Percentiles rank a stretch among this genome's conserved stretches.
Conservation (phyloP, 495 filamentous ascomycete genomes). For the Aspergillus conjunctus region DNA sequence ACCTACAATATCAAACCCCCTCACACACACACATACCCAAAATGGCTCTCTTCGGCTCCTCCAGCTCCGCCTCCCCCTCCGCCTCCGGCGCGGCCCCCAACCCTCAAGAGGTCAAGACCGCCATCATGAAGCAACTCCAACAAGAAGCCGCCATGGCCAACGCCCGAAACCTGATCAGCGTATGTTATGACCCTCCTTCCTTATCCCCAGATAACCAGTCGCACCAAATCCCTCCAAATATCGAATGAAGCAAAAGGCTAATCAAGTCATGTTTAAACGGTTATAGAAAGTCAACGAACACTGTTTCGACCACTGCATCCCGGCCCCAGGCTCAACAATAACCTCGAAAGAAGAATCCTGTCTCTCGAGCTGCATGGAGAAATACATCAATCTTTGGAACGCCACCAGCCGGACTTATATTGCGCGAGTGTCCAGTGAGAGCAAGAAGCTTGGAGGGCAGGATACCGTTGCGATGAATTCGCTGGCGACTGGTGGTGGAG, state of each 20-base stretch:
- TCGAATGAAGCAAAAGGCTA: conserved; percentile 1
- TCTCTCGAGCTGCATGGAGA: conserved; percentile 89
- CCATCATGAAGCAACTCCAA: conserved; percentile 73
- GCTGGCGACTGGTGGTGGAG: conserved; percentile 30
- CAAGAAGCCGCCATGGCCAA: conserved; percentile 75
- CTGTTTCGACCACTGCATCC: conserved; percentile 93
- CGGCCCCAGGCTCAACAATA: conserved; percentile 77
- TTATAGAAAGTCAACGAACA: conserved; percentile 90
- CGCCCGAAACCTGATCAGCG: conserved; percentile 72
- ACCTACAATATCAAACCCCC: neutral
- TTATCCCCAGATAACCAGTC: neutral
- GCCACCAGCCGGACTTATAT: conserved; percentile 76
- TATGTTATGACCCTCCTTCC: conserved; percentile 51
- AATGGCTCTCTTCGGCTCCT: conserved; percentile 48
- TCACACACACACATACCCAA: conserved; percentile 15
- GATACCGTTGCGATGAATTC: conserved; percentile 31
- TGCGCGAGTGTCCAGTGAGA: conserved; percentile 66
- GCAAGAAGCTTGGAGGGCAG: conserved; percentile 39
- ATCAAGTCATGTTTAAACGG: no score
- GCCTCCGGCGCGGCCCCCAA: conserved; percentile 32
- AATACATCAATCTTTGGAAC: conserved; percentile 96
- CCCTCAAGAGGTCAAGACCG: conserved; percentile 60
- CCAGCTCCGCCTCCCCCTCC: conserved; percentile 34
- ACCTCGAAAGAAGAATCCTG: conserved; percentile 74
- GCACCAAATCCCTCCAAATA: neutral